Percentiles rank a stretch among this genome's conserved stretches.
Conservation (phyloP, 108 stramenopile species). For the Conticribra guillardii region DNA sequence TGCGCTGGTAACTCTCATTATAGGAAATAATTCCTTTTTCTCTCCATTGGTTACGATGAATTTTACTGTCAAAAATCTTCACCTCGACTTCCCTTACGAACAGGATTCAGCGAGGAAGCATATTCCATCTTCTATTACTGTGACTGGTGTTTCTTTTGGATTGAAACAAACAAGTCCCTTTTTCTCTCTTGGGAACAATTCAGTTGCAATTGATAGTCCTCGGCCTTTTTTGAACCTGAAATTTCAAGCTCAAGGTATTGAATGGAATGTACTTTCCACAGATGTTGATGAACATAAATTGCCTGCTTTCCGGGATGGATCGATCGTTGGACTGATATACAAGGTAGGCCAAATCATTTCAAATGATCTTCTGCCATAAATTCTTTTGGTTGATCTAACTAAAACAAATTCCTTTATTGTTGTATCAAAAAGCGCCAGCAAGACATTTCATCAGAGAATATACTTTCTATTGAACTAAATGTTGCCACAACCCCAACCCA, state of each 20-base stretch:
- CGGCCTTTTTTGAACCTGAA: constrained; percentile 6
- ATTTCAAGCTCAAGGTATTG: constrained; percentile 6
- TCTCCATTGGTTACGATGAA: constrained; percentile 7
- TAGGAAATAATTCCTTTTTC: constrained; percentile 11
- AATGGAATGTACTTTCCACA: constrained; percentile 7
- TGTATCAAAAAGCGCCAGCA: neutral
- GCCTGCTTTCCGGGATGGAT: constrained; percentile 4
- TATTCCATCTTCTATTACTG: constrained; percentile 10
- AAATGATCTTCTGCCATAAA: neutral
- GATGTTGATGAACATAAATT: constrained; percentile 1
- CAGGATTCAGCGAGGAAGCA: neutral
- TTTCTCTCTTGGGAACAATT: neutral
- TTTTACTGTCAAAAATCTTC: neutral
- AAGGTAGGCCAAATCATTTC: constrained; percentile 13
- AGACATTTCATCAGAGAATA: neutral
- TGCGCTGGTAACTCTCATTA: constrained; percentile 12
- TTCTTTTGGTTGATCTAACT: neutral
- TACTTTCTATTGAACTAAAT: constrained; percentile 1
- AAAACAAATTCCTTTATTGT: too few species aligned
- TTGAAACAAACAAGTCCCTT: constrained; percentile 4
- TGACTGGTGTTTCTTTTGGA: constrained; percentile 3
- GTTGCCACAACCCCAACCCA: constrained; percentile 10
- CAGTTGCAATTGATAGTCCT: neutral
- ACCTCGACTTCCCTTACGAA: constrained; percentile 18
- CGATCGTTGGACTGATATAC: constrained; percentile 22